Evolutionary conservation across 805 yeast genomes (phyloP), one percentile per base, ranked within the genome.

Genomic region (Ogataea ganodermae): DNA sequence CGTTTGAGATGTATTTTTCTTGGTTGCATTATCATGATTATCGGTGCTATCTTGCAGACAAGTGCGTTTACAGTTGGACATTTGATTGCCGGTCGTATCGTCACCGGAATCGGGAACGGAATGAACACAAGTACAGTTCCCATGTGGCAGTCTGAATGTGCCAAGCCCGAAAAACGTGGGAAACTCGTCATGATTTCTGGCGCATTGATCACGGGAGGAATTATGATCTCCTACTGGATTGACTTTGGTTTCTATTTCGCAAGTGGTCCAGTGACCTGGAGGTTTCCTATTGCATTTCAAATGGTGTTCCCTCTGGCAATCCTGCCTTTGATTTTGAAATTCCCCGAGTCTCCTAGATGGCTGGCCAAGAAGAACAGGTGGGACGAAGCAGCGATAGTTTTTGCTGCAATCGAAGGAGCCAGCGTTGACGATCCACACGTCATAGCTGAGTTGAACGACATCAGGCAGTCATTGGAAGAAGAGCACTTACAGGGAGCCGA

Each of bases 291-390:
- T 22, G 69, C 70, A 4, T 67, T 69, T 52, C 72, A 68, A 44
- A 46, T 58, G 8, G 21, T 59, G 6, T 58, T 58, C 33, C 56
- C 64, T 2, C 10, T 53, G 4, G 28, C 52, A 9, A 45, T 56
- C 7, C 9, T 56, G 4, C 57, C 59, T 1, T 42, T 48, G 18
- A 36, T 60, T 4, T 24, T 51, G 5, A 52, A 50, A 18, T 42
- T 51, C 18, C 77, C 79, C 3, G 77, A 74, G 54, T 68, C 74
- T 10, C 79, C 79, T 20, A 63, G 78, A 57, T 72, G 76, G 75
- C 55, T 71, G 16, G 47, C 56, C 33, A 62, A 69, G 28, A 68
- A 67, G 51, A 76, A 73, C 10, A 66, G 69, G 49, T 44, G 56
- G 32, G 76, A 71, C 1, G 68, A 76, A 49, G 82, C 81, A 14